Evolutionary conservation across 495 filamentous ascomycete species (phyloP).

Genomic region (Aspergillus wentii): DNA sequence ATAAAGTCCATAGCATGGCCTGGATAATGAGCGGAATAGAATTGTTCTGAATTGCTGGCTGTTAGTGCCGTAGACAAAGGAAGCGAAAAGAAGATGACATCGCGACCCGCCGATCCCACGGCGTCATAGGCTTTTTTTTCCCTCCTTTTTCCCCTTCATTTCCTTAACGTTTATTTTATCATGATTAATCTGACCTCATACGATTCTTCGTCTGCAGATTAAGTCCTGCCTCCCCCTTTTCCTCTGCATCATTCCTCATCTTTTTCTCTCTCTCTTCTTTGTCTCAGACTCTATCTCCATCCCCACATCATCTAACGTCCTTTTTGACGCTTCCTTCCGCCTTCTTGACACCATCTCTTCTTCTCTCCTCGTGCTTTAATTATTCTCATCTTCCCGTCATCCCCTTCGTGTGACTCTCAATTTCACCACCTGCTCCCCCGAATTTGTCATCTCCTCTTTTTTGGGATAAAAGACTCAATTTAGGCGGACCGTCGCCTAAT

Average conservation of each 20-base stretch:
- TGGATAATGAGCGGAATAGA: not conserved
- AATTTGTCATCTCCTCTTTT: not conserved
- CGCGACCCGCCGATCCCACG: constrained; percentile 57
- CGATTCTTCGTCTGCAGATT: not conserved
- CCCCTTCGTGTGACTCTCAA: not conserved
- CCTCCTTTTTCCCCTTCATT: constrained; percentile 1
- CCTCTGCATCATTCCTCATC: not conserved
- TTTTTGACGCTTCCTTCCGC: not conserved
- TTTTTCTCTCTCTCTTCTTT: not conserved
- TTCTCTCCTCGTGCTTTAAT: not conserved
- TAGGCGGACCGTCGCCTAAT: not conserved
- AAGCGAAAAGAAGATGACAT: no score
- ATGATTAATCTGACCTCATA: not conserved
- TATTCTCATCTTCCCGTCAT: not conserved
- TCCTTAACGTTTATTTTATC: not conserved
- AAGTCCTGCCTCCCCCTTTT: not conserved
- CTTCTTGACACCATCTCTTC: not conserved
- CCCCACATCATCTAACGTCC: not conserved
- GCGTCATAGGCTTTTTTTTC: constrained; percentile 45
- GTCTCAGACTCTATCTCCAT: not conserved
- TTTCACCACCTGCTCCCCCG: not conserved
- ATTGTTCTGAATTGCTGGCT: no score
- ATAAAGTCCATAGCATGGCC: not conserved
- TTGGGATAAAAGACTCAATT: not conserved
- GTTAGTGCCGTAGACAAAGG: no score